Conservation (phyloP, 1,284 basidiomycete genomes). For the Xanthoconium separans region DNA sequence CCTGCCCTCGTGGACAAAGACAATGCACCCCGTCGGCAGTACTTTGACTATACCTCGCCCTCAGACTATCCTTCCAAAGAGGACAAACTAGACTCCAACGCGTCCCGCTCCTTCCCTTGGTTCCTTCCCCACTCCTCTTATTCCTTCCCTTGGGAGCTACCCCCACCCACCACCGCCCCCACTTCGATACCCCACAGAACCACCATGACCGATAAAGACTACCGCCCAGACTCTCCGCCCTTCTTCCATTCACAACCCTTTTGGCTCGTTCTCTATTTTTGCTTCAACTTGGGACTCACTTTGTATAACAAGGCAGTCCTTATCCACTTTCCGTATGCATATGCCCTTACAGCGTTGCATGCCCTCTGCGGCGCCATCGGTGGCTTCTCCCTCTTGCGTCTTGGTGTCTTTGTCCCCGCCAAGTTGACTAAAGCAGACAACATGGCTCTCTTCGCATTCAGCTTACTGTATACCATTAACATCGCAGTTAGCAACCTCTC, state of each 20-base stretch:
- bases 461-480: slow-evolving; percentile 86
- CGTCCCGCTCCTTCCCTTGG: background rate
- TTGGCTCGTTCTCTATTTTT: slow-evolving; percentile 83
- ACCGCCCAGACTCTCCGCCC: slow-evolving; percentile 6
- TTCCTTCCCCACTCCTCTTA: slow-evolving; percentile 4
- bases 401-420: slow-evolving; percentile 62
- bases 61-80: slow-evolving; percentile 10
- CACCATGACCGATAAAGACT: slow-evolving; percentile 4
- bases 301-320: slow-evolving; percentile 92
- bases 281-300: slow-evolving; percentile 86
- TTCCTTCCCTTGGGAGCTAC: slow-evolving; percentile 24
- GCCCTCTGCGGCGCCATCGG: slow-evolving; percentile 82
- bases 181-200: background rate
- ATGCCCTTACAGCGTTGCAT: slow-evolving; percentile 85
- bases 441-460: slow-evolving; percentile 73
- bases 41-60: slow-evolving; percentile 23
- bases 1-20: slow-evolving; percentile 13
- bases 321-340: slow-evolving; percentile 89
- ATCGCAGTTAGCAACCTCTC: slow-evolving; percentile 92
- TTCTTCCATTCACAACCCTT: slow-evolving; percentile 39
- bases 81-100: background rate
- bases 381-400: slow-evolving; percentile 64
- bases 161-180: slow-evolving; percentile 15
- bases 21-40: slow-evolving; percentile 12
- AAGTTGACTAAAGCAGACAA: slow-evolving; percentile 57